A percentile compares a stretch with the other conserved stretches of the same genome.
phyloP scores from a whole-genome alignment of 495 filamentous ascomycete species.

The Diplogelasinospora grovesii region DNA sequence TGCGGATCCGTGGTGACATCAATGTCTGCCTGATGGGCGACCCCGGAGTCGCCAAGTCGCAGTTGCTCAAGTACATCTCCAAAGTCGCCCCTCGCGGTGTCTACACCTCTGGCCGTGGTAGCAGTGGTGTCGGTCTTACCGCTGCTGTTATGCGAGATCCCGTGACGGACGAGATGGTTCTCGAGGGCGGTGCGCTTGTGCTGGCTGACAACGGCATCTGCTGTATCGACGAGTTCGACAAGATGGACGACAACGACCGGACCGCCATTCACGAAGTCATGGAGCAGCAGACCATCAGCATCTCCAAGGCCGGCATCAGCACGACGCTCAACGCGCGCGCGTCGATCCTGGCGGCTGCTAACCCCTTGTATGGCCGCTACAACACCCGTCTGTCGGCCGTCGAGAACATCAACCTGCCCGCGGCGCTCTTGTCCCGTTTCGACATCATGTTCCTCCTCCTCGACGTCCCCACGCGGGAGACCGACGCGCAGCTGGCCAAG shows the following conservation, averaged over 20 bases:
- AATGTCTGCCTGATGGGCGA: slow-evolving; percentile 99
- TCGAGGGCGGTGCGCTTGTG: slow-evolving; percentile 93
- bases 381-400: slow-evolving; percentile 94
- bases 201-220: slow-evolving; percentile 97
- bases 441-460: slow-evolving; percentile 95
- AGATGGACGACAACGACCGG: slow-evolving; percentile 95
- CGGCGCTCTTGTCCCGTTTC: slow-evolving; percentile 91
- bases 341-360: slow-evolving; percentile 95
- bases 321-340: slow-evolving; percentile 94
- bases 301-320: slow-evolving; percentile 95
- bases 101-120: slow-evolving; percentile 94
- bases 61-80: slow-evolving; percentile 94
- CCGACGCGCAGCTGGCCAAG: slow-evolving; percentile 85
- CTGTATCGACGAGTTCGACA: slow-evolving; percentile 99
- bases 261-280: slow-evolving; percentile 99
- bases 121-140: slow-evolving; percentile 93
- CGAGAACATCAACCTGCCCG: slow-evolving; percentile 97
- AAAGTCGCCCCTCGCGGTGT: slow-evolving; percentile 96
- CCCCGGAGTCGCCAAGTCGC: slow-evolving; percentile 97
- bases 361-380: slow-evolving; percentile 95
- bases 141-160: slow-evolving; percentile 98
- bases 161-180: slow-evolving; percentile 96
- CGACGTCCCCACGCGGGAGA: slow-evolving; percentile 81
- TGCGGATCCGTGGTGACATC: slow-evolving; percentile 97
- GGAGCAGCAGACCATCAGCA: slow-evolving; percentile 99